Base-by-base conservation (phyloP, 495 filamentous ascomycete genomes). In the Xeromyces bisporus region DNA sequence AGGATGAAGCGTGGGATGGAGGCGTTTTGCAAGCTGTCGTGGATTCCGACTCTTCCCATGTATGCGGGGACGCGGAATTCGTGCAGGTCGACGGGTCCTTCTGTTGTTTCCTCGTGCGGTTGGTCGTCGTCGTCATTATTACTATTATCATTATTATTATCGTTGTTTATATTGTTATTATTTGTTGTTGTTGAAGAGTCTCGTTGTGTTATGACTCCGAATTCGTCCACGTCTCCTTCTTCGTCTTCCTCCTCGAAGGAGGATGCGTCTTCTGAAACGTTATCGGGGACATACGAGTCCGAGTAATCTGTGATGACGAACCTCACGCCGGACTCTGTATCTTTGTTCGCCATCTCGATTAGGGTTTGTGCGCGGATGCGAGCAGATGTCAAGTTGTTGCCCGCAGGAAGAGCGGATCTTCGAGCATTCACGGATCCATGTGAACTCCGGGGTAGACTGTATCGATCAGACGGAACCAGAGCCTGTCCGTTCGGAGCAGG, bases 401-500 rank as follows among this genome's bases (percentile, higher is more conserved):
- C 58, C 6, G 47, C 51, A 2, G 60, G 60, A 13, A 65, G 38
- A 4, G 57, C 60, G 29, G 56, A 47, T 2, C 57, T 57, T 11
- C 57, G 48, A 10, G 49, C 57, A 15, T 39, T 58, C 20, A 64
- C 50, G 15, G 58, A 62, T 9, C 60, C 60, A 29, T 60, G 55
- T 2, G 60, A 65, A 42, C 58, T 62, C 29, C 57, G 54, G 18
- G 60, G 60, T 14, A 65, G 39, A 38, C 56, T 54, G 33, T 64
- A 63, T 29, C 53, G 55, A 39, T 64, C 67, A 36, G 63, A 60
- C 36, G 53, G 56, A 36, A 56, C 52, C 36, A 65, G 34, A 21
- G 67, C 63, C 32, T 62, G 54, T 18, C 55, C 60, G 14, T 56
- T 53, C 13, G 54, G 46, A 14, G 64, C 57, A 27, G 77, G 80